Conservation (phyloP, 176 grass and related monocot species). For the Puya raimondii region DNA sequence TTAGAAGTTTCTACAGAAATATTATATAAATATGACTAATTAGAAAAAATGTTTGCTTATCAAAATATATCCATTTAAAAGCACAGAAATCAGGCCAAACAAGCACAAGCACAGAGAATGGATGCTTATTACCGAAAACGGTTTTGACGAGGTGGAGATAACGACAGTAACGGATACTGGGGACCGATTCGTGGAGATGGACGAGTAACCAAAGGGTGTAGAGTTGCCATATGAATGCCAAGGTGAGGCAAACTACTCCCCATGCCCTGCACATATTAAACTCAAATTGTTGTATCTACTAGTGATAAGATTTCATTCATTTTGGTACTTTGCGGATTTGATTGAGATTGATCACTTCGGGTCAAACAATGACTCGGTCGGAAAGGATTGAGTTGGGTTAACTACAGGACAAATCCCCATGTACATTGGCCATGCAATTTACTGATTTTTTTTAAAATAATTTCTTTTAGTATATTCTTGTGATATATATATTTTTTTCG, state of each 20-base stretch:
- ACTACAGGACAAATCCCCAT: too few species aligned
- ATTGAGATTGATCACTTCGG: too few species aligned
- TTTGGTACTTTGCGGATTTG: too few species aligned
- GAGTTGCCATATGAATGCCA: conserved; percentile 82
- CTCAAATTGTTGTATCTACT: too few species aligned
- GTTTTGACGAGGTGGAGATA: conserved; percentile 68
- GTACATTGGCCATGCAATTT: too few species aligned
- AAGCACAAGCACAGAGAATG: background rate
- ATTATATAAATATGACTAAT: background rate
- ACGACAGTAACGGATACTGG: conserved; percentile 59
- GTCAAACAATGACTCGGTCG: too few species aligned
- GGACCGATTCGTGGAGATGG: conserved; percentile 78
- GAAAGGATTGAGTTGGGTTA: too few species aligned
- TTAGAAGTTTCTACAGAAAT: background rate
- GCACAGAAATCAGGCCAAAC: background rate
- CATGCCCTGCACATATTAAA: conserved; percentile 54
- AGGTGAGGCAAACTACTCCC: conserved; percentile 57
- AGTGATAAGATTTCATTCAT: too few species aligned
- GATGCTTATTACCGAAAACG: conserved; percentile 43
- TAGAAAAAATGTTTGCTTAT: background rate
- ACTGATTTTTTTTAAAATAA: too few species aligned
- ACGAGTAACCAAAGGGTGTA: conserved; percentile 88
- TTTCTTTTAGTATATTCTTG: background rate
- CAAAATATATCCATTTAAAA: background rate
- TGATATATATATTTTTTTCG: background rate